Percentiles rank a stretch among this genome's conserved stretches.
These are phyloP conservation scores for Sisymbrium altissimum DNA, from an alignment of 345 rosid genomes.

Conservation along the genomic window DNA sequence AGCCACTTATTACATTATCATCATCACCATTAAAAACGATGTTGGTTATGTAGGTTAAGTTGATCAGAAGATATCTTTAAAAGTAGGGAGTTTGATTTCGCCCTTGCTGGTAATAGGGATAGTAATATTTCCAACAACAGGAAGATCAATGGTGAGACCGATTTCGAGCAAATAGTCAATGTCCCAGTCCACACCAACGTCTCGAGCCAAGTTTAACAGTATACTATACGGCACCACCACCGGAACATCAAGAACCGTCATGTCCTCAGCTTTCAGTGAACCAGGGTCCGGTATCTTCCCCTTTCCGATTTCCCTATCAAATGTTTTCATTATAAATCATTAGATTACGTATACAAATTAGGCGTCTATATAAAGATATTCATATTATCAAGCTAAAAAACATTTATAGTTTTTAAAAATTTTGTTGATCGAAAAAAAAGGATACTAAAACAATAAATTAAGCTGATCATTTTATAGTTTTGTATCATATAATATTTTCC, in stretches of 20 bases:
- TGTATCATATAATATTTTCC: no score
- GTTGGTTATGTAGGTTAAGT: neutral
- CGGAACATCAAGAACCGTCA: slow-evolving; percentile 58
- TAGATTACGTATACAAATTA: neutral
- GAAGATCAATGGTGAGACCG: slow-evolving; percentile 71
- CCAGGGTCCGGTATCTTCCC: slow-evolving; percentile 91
- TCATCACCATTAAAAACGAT: neutral
- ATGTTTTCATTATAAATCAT: neutral
- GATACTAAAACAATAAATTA: neutral
- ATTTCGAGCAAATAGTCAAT: slow-evolving; percentile 72
- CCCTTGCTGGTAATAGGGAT: slow-evolving; percentile 70
- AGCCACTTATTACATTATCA: neutral
- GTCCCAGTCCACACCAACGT: slow-evolving; percentile 86
- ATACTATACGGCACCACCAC: slow-evolving; percentile 66
- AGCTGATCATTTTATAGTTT: no score
- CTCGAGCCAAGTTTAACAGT: slow-evolving; percentile 61
- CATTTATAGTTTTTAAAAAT: neutral
- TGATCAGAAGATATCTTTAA: slow-evolving; percentile 34
- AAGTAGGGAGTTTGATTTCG: slow-evolving; percentile 80
- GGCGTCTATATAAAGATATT: neutral
- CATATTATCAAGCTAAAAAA: neutral
- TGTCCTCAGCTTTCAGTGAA: slow-evolving; percentile 57
- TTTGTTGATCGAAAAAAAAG: no score
- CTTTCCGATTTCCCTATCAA: slow-evolving; percentile 62
- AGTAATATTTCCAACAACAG: slow-evolving; percentile 61